Evolutionary conservation across 805 yeast species (phyloP).

Genomic region (Hanseniaspora meyeri): DNA sequence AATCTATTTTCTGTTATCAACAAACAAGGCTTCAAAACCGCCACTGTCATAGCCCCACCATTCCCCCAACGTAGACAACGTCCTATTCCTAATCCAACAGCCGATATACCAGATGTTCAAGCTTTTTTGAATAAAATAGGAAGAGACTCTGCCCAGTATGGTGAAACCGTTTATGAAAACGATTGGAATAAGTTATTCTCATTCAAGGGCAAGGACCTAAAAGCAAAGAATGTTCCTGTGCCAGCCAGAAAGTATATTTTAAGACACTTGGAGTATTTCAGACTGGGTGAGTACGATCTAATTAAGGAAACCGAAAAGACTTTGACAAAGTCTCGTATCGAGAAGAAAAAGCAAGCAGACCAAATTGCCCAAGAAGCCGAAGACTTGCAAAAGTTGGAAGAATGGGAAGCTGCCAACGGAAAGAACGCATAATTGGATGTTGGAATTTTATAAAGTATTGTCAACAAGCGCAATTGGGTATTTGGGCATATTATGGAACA

Average conservation of each 20-base stretch:
- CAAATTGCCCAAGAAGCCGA: conserved; percentile 30
- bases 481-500: too few species aligned
- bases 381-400: conserved; percentile 23
- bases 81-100: conserved; percentile 39
- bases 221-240: conserved; percentile 64
- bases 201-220: conserved; percentile 44
- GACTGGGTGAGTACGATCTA: conserved; percentile 36
- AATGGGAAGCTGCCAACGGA: conserved; percentile 18
- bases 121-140: conserved; percentile 72
- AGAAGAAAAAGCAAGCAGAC: conserved; percentile 48
- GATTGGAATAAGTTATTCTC: conserved; percentile 56
- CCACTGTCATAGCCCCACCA: not conserved
- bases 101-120: conserved; percentile 51
- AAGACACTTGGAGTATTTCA: conserved; percentile 56
- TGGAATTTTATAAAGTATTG: too few species aligned
- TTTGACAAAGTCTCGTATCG: conserved; percentile 39
- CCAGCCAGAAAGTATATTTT: conserved; percentile 61
- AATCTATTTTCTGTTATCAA: not conserved
- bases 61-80: conserved; percentile 7
- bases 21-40: conserved; percentile 3
- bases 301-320: conserved; percentile 39
- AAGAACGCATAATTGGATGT: not conserved
- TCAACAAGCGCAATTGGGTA: not conserved
- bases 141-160: conserved; percentile 53
- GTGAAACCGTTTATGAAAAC: conserved; percentile 53